Base-by-base conservation (phyloP, 306 rosid genomes). In the Cucumis hystrix region DNA sequence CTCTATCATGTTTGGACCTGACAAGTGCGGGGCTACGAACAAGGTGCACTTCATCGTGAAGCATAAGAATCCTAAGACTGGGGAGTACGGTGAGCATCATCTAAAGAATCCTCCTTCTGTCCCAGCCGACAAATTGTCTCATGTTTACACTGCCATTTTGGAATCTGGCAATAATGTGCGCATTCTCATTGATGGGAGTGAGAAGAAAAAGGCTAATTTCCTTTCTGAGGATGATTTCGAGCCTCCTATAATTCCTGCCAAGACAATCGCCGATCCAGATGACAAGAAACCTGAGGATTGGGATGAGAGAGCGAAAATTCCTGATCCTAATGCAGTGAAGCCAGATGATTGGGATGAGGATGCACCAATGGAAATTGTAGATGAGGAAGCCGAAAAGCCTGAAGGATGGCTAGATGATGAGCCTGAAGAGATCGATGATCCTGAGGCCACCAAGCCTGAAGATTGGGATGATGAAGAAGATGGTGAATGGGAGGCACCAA, bases 261-360 rank as follows among this genome's bases (percentile, higher is more conserved):
- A 92, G 91, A 92, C 96, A 14, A 95, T 95, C 78, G 87, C 99
- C 15, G 99, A 95, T 73, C 97, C 99, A 17, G 91, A 90, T n/a
- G 99, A 95, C 79, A 88, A 79, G 83, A 95, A 95, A 82, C 99
- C 99, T 1, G 97, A 92, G 88, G 99, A 95, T 75, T 95, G 99
- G 99, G 99, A 95, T 13, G 99, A 95, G 84, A 83, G 97, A 77
- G 92, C 89, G 11, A 90, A 92, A 77, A 95, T 95, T 79, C 91
- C 96, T 0, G 99, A 95, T 78, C 87, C 93, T n/a, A 52, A 47
- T 82, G 97, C 97, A 14, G 91, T 85, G 13, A 95, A 95, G 84
- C 99, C 99, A 70, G 99, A 92, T 74, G 99, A 95, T 47, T 95
- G 99, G 99, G 99, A 95, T 41, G 97, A 95, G 88, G 97, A 92